Evolutionary conservation across 1,284 basidiomycete genomes (phyloP), one percentile per base, ranked within the genome.

Genomic region (Lentinula novae-zelandiae): DNA sequence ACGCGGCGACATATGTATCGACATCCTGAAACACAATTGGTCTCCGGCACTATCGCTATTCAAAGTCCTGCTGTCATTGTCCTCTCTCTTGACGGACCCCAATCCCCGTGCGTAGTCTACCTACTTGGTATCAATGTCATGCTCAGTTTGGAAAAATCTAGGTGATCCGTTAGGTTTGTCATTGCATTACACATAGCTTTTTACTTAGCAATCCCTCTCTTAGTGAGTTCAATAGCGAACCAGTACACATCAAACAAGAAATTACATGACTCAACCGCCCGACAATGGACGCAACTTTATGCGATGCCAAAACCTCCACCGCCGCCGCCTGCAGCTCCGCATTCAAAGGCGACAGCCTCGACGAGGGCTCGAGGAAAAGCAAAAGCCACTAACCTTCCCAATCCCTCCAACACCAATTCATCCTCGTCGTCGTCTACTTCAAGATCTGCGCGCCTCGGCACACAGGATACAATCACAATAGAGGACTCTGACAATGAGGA

Each of bases 1-100:
- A 57, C 82, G 82, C 55, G 88, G 88, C 50, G 80, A 78, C 65
- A 84, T 91, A 57, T 90, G 89, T 68, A 89, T 89, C 65, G 87
- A 95, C 73, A 90, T 95, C 53, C 81, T 95, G 63, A 95, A 96
- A 75, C 82, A 85, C 67, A 90, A 92, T 66, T 96, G 93, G 94
- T 94, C 92, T 0, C 93, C 94, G 1, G 93, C 93, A 0, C 76
- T 96, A 36, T 95, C 93, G 1, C 78, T 96, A 46, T 95, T 92
- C 81, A 96, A 96, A 78, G 90, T 95, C 69, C 87, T 96, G 72
- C 82, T 95, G 13, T 94, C 92, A 15, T 81, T 96, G 4, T 93
- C 91, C 0, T 93, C 92, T 0, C 82, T 96, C 3, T 78, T 96
- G 52, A 94, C 92, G 8, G 93, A 96, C 67, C 93, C 93, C 0